Conservation (phyloP, 768 basidiomycete genomes). For the Lentinus tigrinus region DNA sequence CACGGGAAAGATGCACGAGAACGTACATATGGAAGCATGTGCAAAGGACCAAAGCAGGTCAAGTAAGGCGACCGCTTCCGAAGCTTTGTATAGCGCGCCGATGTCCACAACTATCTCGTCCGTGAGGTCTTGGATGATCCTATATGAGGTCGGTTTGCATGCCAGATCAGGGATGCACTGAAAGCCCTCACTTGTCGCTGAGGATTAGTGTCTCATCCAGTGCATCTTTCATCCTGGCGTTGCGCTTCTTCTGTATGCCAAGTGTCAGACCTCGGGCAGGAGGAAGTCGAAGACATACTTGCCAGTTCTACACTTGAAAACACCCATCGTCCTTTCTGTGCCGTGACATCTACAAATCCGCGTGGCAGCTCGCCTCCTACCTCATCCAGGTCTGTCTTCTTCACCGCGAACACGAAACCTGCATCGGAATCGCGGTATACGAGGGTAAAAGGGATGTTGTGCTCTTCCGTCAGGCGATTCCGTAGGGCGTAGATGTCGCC, state of each 20-base stretch:
- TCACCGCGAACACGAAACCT: slow-evolving; percentile 72
- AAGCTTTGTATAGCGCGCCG: slow-evolving; percentile 83
- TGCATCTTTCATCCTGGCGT: slow-evolving; percentile 86
- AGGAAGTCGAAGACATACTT: slow-evolving; percentile 16
- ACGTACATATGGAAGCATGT: slow-evolving; percentile 75
- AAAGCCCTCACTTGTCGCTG: slow-evolving; percentile 78
- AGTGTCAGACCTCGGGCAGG: background rate
- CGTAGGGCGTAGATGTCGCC: slow-evolving; percentile 79
- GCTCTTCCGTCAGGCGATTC: slow-evolving; percentile 54
- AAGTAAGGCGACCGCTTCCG: slow-evolving; percentile 87
- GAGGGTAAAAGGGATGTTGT: slow-evolving; percentile 63
- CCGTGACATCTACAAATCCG: slow-evolving; percentile 66
- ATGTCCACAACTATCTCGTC: slow-evolving; percentile 67
- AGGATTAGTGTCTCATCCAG: slow-evolving; percentile 87
- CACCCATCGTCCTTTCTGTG: slow-evolving; percentile 67
- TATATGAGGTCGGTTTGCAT: slow-evolving; percentile 26
- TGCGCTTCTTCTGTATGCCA: slow-evolving; percentile 73
- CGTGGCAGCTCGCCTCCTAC: slow-evolving; percentile 49
- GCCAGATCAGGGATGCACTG: too few species aligned
- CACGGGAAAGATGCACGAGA: background rate
- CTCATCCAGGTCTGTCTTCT: slow-evolving; percentile 59
- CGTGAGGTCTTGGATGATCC: slow-evolving; percentile 79
- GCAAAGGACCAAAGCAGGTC: slow-evolving; percentile 93
- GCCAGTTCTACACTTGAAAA: slow-evolving; percentile 87
- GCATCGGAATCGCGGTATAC: slow-evolving; percentile 59